Base-by-base conservation (phyloP, 306 rosid genomes). In the Carpinus fangiana region DNA sequence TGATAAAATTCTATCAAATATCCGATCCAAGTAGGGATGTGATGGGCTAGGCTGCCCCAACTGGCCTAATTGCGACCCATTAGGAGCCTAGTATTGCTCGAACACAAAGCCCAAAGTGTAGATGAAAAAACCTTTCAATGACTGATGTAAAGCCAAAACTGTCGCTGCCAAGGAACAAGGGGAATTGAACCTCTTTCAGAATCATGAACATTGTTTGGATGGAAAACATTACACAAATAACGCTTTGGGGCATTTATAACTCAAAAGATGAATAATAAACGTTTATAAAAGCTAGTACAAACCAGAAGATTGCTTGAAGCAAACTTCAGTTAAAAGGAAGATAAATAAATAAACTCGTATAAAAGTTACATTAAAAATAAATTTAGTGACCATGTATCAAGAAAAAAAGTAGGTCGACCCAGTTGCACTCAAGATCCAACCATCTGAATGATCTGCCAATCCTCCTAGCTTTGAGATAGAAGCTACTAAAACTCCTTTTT, bases 41-140 rank as follows among this genome's bases (percentile, higher is more conserved):
- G 2, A 56, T 74, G 70, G 78, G 73, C 79, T 64, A 26, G 47
- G 46, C 21, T 53, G 0, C 21, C 48, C 28, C 28, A 20, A 76
- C 0, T 53, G 51, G 73, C 65, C 54, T 48, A 1, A 0, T 5
- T 47, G 7, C 7, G 52, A 51, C 65, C 41, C 60, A 21, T 45
- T 21, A 18, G 3, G 12, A 66, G 71, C 14, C 48, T 3, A 31
- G 4, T 2, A 62, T 14, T 62, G 10, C 46, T 2, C 69, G 5
- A 12, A 12, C 45, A 28, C 5, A 12, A 59, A 59, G 36, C 65
- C 34, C 9, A 28, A 28, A 0, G 28, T 55, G 62, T 53, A 53
- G 59, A 14, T 14, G n/a, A 52, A 17, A 0, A 17, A 14, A 4
- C 4, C 53, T 53, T 53, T 53, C 7, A 17, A 53, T 17, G 59